These are phyloP conservation scores for Penicillium argentinense DNA, from an alignment of 495 filamentous ascomycete genomes.

Conservation along the genomic window DNA sequence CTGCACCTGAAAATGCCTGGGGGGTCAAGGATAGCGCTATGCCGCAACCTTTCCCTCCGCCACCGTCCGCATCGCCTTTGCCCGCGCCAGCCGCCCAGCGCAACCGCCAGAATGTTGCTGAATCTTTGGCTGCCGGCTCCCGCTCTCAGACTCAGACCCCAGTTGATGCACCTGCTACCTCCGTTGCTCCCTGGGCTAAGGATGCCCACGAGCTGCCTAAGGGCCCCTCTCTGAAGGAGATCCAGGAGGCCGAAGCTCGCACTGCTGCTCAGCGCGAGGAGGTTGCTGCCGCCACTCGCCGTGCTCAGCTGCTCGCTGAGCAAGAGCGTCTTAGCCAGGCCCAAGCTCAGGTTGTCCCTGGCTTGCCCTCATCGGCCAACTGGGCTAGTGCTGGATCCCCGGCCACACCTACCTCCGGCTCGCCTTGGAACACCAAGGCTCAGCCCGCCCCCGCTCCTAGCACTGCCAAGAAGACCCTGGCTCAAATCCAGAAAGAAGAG, in stretches of 20 bases:
- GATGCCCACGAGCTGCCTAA: conserved; percentile 75
- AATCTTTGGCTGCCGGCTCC: conserved; percentile 69
- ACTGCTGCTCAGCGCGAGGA: conserved; percentile 92
- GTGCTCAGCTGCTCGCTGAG: conserved; percentile 65
- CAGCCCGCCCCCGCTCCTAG: conserved; percentile 43
- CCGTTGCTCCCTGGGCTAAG: conserved; percentile 92
- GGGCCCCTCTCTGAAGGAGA: conserved; percentile 92
- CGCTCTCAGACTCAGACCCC: conserved; percentile 77
- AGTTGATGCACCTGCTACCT: conserved; percentile 57
- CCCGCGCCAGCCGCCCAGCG: conserved; percentile 86
- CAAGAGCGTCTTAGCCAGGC: conserved; percentile 77
- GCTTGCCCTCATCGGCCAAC: conserved; percentile 83
- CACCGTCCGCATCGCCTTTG: conserved; percentile 71
- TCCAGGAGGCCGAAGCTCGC: conserved; percentile 91
- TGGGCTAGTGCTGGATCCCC: conserved; percentile 80
- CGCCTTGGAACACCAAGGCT: conserved; percentile 66
- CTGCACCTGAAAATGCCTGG: conserved; percentile 59
- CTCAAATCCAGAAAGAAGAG: conserved; percentile 96
- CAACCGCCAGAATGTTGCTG: conserved; percentile 77
- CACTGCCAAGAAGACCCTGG: conserved; percentile 80
- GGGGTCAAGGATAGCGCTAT: conserved; percentile 58
- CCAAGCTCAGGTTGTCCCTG: conserved; percentile 58
- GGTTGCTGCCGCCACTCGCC: conserved; percentile 74
- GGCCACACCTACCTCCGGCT: conserved; percentile 52
- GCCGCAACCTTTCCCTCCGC: conserved; percentile 76